Conservation (phyloP, 495 filamentous ascomycete genomes). For the Cercophora sp. region DNA sequence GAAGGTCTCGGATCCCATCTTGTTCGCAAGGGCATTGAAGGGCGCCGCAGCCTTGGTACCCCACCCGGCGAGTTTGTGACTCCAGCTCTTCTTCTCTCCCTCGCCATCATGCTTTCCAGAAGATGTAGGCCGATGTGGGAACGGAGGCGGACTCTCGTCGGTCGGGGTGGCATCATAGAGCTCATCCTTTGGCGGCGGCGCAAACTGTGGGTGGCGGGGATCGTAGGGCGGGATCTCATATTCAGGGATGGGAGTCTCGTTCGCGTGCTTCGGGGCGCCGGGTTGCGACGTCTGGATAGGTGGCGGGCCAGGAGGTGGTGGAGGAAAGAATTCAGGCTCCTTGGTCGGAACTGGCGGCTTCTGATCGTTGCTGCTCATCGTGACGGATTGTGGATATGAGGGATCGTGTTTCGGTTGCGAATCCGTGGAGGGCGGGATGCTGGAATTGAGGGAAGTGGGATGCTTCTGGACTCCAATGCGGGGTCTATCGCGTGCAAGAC, state of each 20-base stretch:
- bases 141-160: conserved; percentile 21
- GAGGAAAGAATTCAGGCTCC: conserved; percentile 17
- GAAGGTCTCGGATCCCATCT: conserved; percentile 59
- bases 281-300: conserved; percentile 8
- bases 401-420: background rate
- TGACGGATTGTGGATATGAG: background rate
- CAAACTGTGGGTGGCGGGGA: conserved; percentile 23
- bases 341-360: conserved; percentile 11
- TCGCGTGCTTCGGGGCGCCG: conserved; percentile 14
- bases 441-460: background rate
- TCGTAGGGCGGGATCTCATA: conserved; percentile 27
- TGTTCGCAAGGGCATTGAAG: conserved; percentile 65
- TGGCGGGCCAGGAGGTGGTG: conserved; percentile 22
- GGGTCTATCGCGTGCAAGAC: background rate
- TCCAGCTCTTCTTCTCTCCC: conserved; percentile 20
- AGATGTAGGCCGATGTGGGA: conserved; percentile 4
- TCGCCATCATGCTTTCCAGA: conserved; percentile 11
- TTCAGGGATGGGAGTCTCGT: conserved; percentile 28
- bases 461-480: background rate
- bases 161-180: conserved; percentile 28
- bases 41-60: conserved; percentile 49
- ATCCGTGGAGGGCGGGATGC: background rate
- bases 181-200: conserved; percentile 16
- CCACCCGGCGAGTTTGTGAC: conserved; percentile 22
- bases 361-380: conserved; percentile 19